phyloP scores from a whole-genome alignment of 2,329 filamentous ascomycete species.

The Byssoonygena ceratinophila region DNA sequence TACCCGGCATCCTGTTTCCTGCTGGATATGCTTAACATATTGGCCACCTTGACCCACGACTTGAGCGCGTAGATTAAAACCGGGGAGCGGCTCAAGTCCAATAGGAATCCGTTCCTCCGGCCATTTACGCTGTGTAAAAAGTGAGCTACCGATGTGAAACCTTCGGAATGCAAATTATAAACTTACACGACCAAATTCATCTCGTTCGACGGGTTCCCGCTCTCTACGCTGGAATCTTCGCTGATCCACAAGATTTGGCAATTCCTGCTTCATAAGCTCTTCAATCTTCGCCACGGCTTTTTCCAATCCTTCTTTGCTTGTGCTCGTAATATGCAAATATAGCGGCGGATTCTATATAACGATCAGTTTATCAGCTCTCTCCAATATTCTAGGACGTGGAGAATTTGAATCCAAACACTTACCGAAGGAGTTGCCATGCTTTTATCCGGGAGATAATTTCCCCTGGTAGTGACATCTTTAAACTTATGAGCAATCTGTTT shows the following conservation, averaged over 20 bases:
- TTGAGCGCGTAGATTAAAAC: conserved; percentile 92
- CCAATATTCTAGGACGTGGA: no score
- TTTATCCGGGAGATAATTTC: conserved; percentile 95
- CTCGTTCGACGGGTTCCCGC: conserved; percentile 68
- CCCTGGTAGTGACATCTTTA: conserved; percentile 97
- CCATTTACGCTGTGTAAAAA: conserved; percentile 72
- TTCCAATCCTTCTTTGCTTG: conserved; percentile 81
- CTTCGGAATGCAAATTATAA: neutral
- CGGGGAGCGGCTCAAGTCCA: conserved; percentile 76
- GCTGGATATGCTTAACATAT: conserved; percentile 96
- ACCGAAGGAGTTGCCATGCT: conserved; percentile 90
- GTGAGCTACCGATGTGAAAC: conserved; percentile 4
- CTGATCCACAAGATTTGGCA: conserved; percentile 91
- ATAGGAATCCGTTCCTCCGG: conserved; percentile 92
- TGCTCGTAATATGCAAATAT: conserved; percentile 92
- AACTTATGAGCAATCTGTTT: conserved; percentile 50
- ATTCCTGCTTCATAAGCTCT: conserved; percentile 89
- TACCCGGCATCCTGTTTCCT: conserved; percentile 87
- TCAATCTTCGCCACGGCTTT: conserved; percentile 79
- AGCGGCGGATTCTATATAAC: conserved; percentile 68
- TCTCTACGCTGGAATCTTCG: conserved; percentile 79
- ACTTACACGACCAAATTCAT: conserved; percentile 77
- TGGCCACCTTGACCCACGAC: conserved; percentile 89
- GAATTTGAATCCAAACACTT: no score
- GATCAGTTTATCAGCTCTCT: conserved; percentile 8